These are phyloP conservation scores for Agaricus blazei DNA, from an alignment of 768 basidiomycete genomes.

Conservation along the genomic window DNA sequence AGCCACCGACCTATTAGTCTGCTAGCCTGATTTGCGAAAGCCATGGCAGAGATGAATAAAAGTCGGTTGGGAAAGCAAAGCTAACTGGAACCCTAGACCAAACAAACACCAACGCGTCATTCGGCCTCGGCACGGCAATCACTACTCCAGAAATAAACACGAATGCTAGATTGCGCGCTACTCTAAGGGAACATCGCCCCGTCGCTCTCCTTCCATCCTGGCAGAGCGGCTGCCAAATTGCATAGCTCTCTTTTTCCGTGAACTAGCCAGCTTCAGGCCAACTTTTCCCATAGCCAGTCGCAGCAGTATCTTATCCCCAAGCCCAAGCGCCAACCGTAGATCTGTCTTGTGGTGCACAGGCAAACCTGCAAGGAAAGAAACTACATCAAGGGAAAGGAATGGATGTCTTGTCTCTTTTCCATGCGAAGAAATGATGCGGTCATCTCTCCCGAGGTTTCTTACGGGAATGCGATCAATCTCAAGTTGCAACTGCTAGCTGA, in stretches of 20 bases:
- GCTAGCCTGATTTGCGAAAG: conserved; percentile 35
- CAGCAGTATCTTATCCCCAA: conserved; percentile 88
- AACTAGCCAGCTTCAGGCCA: conserved; percentile 73
- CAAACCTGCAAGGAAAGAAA: conserved; percentile 70
- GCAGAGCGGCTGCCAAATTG: conserved; percentile 93
- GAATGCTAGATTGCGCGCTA: conserved; percentile 10
- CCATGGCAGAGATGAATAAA: conserved; percentile 31
- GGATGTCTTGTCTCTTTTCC: conserved; percentile 93
- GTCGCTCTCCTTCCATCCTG: conserved; percentile 66
- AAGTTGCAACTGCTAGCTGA: conserved; percentile 64
- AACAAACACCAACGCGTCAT: conserved; percentile 15
- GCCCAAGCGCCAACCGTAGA: conserved; percentile 62
- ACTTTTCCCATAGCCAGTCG: conserved; percentile 64
- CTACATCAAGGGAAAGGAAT: conserved; percentile 77
- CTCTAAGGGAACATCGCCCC: conserved; percentile 43
- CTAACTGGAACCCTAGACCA: conserved; percentile 6
- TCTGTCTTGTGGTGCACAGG: conserved; percentile 85
- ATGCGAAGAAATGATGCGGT: conserved; percentile 86
- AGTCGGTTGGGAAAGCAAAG: conserved; percentile 6
- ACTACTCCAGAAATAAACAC: not conserved
- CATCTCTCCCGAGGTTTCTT: conserved; percentile 91
- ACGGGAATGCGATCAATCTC: conserved; percentile 84
- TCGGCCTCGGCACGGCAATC: conserved; percentile 11
- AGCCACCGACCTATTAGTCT: conserved; percentile 12
- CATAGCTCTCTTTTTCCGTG: conserved; percentile 89